Evolutionary conservation across 108 stramenopile species (phyloP).

Genomic region (Fistulifera solaris): DNA sequence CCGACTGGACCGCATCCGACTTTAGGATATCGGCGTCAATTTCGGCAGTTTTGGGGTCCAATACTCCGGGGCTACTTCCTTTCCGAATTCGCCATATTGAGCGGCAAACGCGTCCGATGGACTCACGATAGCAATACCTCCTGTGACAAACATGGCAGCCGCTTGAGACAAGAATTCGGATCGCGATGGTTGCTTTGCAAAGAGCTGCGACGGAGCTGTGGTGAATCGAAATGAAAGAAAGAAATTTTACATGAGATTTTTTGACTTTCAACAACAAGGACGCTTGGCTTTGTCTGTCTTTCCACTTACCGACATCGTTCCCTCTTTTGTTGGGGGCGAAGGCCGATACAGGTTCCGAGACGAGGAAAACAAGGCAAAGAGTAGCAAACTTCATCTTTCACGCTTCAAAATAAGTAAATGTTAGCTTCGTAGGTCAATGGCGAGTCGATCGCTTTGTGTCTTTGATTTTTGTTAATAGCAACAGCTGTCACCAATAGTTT

Average conservation of each 20-base stretch:
- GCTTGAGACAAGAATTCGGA: constrained; percentile 49
- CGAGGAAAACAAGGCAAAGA: too few species aligned
- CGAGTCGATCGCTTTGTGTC: too few species aligned
- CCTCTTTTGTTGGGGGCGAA: constrained; percentile 50
- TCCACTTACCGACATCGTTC: constrained; percentile 15
- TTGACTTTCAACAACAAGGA: too few species aligned
- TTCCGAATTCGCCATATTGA: constrained; percentile 68
- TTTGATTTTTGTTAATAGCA: too few species aligned
- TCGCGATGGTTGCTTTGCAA: constrained; percentile 33
- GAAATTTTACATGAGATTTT: too few species aligned
- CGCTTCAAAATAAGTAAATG: too few species aligned
- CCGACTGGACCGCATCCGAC: constrained; percentile 60
- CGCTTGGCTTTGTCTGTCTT: too few species aligned
- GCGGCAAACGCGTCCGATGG: constrained; percentile 71
- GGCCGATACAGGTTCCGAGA: constrained; percentile 25
- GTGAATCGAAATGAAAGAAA: neutral
- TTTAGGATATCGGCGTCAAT: constrained; percentile 57
- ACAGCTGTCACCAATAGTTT: too few species aligned
- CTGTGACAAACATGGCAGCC: constrained; percentile 22
- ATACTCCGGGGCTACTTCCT: constrained; percentile 62
- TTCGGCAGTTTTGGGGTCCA: constrained; percentile 67
- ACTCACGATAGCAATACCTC: constrained; percentile 14
- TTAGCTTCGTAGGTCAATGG: too few species aligned
- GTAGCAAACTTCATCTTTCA: too few species aligned
- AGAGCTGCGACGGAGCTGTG: constrained; percentile 16